Percentiles rank a stretch among this genome's conserved stretches.
Conservation (phyloP, 2,329 filamentous ascomycete genomes). For the Pleochaeta shiraiana region DNA sequence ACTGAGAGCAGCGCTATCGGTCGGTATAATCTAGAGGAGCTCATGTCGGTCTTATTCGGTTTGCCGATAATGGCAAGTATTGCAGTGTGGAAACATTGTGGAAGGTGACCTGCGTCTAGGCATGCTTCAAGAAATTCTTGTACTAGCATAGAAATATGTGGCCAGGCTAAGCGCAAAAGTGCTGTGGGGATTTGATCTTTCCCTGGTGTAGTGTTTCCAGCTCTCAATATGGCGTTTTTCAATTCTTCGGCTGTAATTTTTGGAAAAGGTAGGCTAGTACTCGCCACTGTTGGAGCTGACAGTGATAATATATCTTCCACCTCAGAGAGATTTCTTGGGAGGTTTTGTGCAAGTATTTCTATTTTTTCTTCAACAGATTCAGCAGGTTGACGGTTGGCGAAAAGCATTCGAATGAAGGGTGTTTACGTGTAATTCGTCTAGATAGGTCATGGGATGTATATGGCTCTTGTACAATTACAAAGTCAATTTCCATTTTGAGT, state of each 20-base stretch:
- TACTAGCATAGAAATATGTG: neutral
- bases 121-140: neutral
- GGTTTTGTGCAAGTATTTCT: neutral
- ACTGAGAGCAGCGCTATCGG: too few species aligned
- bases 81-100: neutral
- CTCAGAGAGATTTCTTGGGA: neutral
- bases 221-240: neutral
- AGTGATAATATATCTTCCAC: neutral
- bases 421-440: neutral
- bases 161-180: neutral
- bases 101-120: neutral
- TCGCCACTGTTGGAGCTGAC: neutral
- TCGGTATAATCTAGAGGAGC: neutral
- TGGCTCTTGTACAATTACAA: too few species aligned
- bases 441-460: neutral
- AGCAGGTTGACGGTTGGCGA: neutral
- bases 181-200: conserved; percentile 1
- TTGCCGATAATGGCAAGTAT: neutral
- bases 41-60: neutral
- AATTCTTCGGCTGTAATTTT: neutral
- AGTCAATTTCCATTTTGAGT: too few species aligned
- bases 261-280: neutral
- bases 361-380: neutral
- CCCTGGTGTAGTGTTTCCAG: neutral
- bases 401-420: neutral